Percentiles rank a stretch among this genome's conserved stretches.
Evolutionary conservation across 2,329 filamentous ascomycete genomes (phyloP).

Genomic region (Ophiosphaerella korrae): DNA sequence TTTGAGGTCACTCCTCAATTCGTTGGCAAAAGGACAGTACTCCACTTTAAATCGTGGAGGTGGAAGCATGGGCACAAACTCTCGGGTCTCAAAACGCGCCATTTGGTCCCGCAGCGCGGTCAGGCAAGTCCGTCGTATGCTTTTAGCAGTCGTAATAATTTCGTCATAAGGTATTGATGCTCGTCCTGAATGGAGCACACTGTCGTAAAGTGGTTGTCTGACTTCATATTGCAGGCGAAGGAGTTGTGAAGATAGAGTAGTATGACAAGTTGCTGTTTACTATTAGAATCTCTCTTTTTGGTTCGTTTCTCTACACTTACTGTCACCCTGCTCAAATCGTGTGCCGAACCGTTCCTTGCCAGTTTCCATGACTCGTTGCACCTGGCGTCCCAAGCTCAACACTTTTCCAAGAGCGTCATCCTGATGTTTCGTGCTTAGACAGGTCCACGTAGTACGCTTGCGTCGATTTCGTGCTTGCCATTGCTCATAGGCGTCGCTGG

Average conservation of each 20-base stretch:
- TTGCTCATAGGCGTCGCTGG: slow-evolving; percentile 41
- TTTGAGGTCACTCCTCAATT: slow-evolving; percentile 33
- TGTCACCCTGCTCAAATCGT: slow-evolving; percentile 41
- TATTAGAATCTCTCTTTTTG: slow-evolving; percentile 15
- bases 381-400: slow-evolving; percentile 32
- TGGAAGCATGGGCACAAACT: slow-evolving; percentile 29
- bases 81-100: slow-evolving; percentile 28
- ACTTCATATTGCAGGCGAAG: slow-evolving; percentile 42
- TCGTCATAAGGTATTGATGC: slow-evolving; percentile 32
- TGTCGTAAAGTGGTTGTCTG: slow-evolving; percentile 36
- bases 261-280: slow-evolving; percentile 36
- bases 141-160: slow-evolving; percentile 37
- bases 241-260: slow-evolving; percentile 37
- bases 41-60: slow-evolving; percentile 43
- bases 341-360: slow-evolving; percentile 34
- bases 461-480: slow-evolving; percentile 27
- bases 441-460: slow-evolving; percentile 31
- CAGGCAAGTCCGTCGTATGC: slow-evolving; percentile 39
- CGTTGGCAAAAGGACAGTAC: slow-evolving; percentile 39
- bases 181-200: slow-evolving; percentile 23
- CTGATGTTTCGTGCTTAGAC: slow-evolving; percentile 26
- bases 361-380: slow-evolving; percentile 32
- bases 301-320: slow-evolving; percentile 18
- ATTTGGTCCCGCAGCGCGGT: slow-evolving; percentile 37
- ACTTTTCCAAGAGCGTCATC: slow-evolving; percentile 36